Evolutionary conservation across 1,284 basidiomycete species (phyloP).

Genomic region (Irpex lacteus): DNA sequence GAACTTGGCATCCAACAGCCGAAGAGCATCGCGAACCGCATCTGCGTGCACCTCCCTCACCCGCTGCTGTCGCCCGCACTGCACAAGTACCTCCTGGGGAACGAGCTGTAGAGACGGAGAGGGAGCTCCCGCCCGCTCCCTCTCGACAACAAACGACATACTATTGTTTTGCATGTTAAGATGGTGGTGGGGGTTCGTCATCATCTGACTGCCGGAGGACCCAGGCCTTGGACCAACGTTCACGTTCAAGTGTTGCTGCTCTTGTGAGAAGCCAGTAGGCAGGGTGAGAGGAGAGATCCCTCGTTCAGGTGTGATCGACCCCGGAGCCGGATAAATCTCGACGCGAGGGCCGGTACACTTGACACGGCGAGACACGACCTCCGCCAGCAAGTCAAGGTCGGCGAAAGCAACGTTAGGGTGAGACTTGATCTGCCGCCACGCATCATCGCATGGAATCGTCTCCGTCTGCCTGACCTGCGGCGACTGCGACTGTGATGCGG

Average conservation of each 20-base stretch:
- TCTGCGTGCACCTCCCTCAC: conserved; percentile 74
- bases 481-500: conserved; percentile 15
- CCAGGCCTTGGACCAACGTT: conserved; percentile 4
- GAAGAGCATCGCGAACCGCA: conserved; percentile 76
- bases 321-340: conserved; percentile 59
- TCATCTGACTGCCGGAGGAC: conserved; percentile 27
- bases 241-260: background rate
- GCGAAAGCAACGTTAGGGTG: conserved; percentile 86
- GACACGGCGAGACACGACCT: conserved; percentile 82
- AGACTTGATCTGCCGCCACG: conserved; percentile 84
- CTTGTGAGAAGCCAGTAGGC: conserved; percentile 13
- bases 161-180: background rate
- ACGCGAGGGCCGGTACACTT: conserved; percentile 75
- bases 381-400: conserved; percentile 78
- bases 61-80: conserved; percentile 49
- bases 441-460: conserved; percentile 78
- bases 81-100: conserved; percentile 56
- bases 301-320: conserved; percentile 45
- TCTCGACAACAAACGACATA: background rate
- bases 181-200: conserved; percentile 40
- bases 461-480: conserved; percentile 29
- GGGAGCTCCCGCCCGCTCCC: conserved; percentile 40
- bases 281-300: conserved; percentile 30
- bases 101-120: conserved; percentile 53
- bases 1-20: conserved; percentile 74